phyloP scores from a whole-genome alignment of 2,329 filamentous ascomycete genomes.

The Paecilomyces formosus region DNA sequence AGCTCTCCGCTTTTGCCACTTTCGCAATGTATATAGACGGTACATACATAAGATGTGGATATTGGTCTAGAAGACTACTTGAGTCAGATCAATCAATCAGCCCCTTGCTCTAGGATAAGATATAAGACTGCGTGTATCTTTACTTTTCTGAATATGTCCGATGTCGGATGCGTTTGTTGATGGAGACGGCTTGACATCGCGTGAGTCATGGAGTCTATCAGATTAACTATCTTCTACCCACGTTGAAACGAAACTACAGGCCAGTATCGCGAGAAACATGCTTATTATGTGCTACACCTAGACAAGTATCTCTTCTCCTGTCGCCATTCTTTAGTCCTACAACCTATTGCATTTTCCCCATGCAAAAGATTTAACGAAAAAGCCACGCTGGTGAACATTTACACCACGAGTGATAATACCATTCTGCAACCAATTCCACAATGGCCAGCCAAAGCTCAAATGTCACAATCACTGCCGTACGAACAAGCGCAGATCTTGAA shows the following conservation, averaged over 20 bases:
- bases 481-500: background rate
- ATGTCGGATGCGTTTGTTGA: background rate
- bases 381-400: background rate
- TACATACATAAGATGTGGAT: no score
- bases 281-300: no score
- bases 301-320: no score
- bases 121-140: background rate
- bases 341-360: no score
- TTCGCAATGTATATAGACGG: no score
- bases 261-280: no score
- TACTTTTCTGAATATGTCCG: background rate
- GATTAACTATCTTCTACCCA: background rate
- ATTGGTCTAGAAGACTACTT: background rate
- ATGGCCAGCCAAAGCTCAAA: background rate
- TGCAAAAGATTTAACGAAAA: background rate
- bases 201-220: background rate
- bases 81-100: background rate
- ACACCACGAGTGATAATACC: background rate
- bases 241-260: no score
- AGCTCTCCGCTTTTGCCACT: background rate
- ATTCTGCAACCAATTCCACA: background rate
- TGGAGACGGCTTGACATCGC: background rate
- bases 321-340: no score
- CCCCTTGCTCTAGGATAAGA: background rate
- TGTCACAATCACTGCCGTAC: background rate